A percentile compares a stretch with the other conserved stretches of the same genome.
Conservation (phyloP, 805 yeast genomes). For the Torulaspora maleeae region DNA sequence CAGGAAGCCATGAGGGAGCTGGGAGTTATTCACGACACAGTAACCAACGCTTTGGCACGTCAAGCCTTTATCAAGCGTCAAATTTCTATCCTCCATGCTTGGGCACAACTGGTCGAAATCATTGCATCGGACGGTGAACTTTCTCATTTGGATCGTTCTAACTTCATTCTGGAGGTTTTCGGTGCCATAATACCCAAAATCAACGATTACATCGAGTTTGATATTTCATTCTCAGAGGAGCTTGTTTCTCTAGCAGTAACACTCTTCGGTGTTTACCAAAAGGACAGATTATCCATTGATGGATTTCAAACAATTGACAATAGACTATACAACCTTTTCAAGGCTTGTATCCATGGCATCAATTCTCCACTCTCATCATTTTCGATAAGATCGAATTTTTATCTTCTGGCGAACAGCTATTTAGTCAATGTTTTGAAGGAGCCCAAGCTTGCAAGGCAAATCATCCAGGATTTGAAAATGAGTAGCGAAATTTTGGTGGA, state of each 20-base stretch:
- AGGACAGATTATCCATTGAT: slow-evolving; percentile 38
- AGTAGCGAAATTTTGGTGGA: slow-evolving; percentile 62
- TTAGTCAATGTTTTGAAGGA: slow-evolving; percentile 47
- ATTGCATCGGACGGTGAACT: slow-evolving; percentile 60
- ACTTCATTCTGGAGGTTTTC: slow-evolving; percentile 70
- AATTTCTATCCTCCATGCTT: slow-evolving; percentile 62
- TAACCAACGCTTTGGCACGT: slow-evolving; percentile 45
- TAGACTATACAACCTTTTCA: slow-evolving; percentile 63
- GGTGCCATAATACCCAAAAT: slow-evolving; percentile 73
- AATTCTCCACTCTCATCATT: slow-evolving; percentile 64
- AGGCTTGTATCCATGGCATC: slow-evolving; percentile 70
- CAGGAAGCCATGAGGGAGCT: slow-evolving; percentile 7
- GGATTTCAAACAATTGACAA: slow-evolving; percentile 41
- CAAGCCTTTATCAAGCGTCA: slow-evolving; percentile 50
- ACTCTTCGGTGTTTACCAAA: slow-evolving; percentile 58
- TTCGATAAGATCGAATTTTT: slow-evolving; percentile 69
- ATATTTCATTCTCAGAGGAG: slow-evolving; percentile 65
- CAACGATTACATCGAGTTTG: slow-evolving; percentile 64
- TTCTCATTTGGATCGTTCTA: slow-evolving; percentile 42
- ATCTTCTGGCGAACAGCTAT: slow-evolving; percentile 65
- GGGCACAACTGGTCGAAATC: slow-evolving; percentile 78
- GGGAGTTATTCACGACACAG: slow-evolving; percentile 30
- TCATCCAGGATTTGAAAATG: slow-evolving; percentile 49
- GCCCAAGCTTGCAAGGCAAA: slow-evolving; percentile 41
- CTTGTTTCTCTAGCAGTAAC: slow-evolving; percentile 71